These are phyloP conservation scores for Xylaria cubensis DNA, from an alignment of 495 filamentous ascomycete species.

Conservation along the genomic window DNA sequence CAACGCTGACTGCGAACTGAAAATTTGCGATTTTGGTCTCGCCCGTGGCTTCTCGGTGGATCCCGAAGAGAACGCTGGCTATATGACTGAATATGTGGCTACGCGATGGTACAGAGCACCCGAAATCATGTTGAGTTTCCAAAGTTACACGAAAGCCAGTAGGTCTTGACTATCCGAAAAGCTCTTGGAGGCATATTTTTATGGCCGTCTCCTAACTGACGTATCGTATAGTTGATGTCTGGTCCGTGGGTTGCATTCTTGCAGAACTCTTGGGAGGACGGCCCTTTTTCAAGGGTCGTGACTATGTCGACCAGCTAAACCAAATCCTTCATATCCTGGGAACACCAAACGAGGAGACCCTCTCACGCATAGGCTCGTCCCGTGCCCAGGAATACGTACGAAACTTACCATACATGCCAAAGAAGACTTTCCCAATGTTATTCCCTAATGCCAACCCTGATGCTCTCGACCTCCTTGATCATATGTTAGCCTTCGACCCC, in stretches of 20 bases:
- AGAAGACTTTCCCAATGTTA: constrained; percentile 83
- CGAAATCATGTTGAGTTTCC: constrained; percentile 99
- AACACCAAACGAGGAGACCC: constrained; percentile 93
- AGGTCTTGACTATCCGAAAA: constrained; percentile 50
- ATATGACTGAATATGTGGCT: constrained; percentile 99
- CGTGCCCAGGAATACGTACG: constrained; percentile 98
- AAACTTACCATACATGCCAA: constrained; percentile 95
- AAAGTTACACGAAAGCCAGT: constrained; percentile 99
- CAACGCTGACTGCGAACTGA: constrained; percentile 98
- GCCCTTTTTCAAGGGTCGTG: constrained; percentile 98
- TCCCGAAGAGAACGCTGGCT: constrained; percentile 97
- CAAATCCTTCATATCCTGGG: constrained; percentile 98
- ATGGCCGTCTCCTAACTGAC: constrained; percentile 17
- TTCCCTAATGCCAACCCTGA: constrained; percentile 97
- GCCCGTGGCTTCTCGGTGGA: constrained; percentile 96
- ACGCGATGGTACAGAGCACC: constrained; percentile 98
- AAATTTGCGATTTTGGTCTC: constrained; percentile 98
- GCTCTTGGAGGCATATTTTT: not conserved
- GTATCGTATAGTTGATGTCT: constrained; percentile 85
- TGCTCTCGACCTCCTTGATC: constrained; percentile 91
- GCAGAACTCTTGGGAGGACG: constrained; percentile 95
- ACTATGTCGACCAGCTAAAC: constrained; percentile 99
- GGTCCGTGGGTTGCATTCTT: constrained; percentile 98
- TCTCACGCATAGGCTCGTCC: constrained; percentile 92
- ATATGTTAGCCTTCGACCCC: constrained; percentile 97